Base-by-base conservation (phyloP, 306 rosid genomes). In the Fragaria vesca region DNA sequence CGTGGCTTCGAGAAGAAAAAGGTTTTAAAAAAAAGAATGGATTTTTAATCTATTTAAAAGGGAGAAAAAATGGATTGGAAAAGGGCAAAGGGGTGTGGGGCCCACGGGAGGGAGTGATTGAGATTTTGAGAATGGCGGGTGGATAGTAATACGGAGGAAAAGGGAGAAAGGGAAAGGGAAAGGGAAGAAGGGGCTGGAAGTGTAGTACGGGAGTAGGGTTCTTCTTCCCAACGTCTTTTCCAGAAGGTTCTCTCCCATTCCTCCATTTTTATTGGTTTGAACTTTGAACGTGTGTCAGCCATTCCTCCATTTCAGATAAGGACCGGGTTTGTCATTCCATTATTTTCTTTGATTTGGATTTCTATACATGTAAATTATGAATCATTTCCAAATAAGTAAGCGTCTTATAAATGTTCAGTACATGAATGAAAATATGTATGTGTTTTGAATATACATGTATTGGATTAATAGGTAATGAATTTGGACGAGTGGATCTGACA, bases 1-100 rank as follows among this genome's bases (percentile, higher is more conserved):
- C 85, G 93, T 69, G 89, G 83, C 78, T 87, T 88, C 84, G 69
- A 88, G 91, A 91, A 85, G 75, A 83, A 85, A 58, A 54, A 70
- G 61, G 62, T 17, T 24, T 24, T 58, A 18, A 70, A 40, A 6
- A 1, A 70, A 40, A 6, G 0, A 8, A 1, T 7, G 26, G 24
- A 32, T 28, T 30, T 4, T 16, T 3, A 17, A 17, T 48, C 15
- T 5, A 1, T 8, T 26, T 20, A 13, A 46, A 70, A 12, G 30
- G 5, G 10, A 61, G 42, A 0, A 16, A 40, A 40, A 26, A 51
- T 10, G 18, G 43, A 46, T 47, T 12, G 38, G 70, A 10, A 73
- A 67, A 67, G 32, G 58, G 10, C 42, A n/a, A 61, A 54, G 72
- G 38, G 3, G 20, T 10, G 85, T 75, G 90, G 93, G 90, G 72